These are phyloP conservation scores for Kodamaea fukazawae DNA, from an alignment of 805 yeast species.

Conservation along the genomic window DNA sequence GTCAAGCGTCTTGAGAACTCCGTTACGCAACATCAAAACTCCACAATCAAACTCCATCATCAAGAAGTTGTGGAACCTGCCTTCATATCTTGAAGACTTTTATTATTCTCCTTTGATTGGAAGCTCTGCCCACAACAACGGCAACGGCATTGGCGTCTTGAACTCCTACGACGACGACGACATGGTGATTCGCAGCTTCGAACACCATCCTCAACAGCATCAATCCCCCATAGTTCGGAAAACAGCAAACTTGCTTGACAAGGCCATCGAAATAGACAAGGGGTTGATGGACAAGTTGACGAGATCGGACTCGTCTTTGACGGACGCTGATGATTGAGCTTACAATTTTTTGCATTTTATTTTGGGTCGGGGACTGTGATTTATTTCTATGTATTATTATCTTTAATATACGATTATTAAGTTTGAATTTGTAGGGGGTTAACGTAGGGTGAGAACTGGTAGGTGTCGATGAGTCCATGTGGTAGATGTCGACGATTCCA, in stretches of 20 bases:
- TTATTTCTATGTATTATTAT: constrained; percentile 4
- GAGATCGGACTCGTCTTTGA: constrained; percentile 7
- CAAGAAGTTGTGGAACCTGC: constrained; percentile 62
- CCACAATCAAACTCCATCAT: constrained; percentile 44
- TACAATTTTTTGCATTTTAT: constrained; percentile 1
- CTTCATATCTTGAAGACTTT: constrained; percentile 65
- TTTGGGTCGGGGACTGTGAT: constrained; percentile 3
- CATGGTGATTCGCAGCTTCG: constrained; percentile 42
- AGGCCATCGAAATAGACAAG: neutral
- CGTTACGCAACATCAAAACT: constrained; percentile 35
- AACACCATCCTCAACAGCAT: constrained; percentile 21
- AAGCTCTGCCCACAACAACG: constrained; percentile 5
- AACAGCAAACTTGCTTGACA: neutral
- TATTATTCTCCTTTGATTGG: constrained; percentile 44
- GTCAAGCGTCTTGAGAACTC: constrained; percentile 29
- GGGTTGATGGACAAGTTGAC: constrained; percentile 6
- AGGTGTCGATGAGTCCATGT: no score
- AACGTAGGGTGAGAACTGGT: no score
- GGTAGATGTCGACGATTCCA: no score
- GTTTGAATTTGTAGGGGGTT: neutral
- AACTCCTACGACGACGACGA: constrained; percentile 46
- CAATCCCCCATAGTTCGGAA: constrained; percentile 11
- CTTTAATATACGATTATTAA: no score
- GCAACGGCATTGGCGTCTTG: constrained; percentile 15
- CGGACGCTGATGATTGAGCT: constrained; percentile 11